Percentiles rank a stretch among this genome's conserved stretches.
Evolutionary conservation across 495 filamentous ascomycete species (phyloP).

Genomic region (Xylaria acuta): DNA sequence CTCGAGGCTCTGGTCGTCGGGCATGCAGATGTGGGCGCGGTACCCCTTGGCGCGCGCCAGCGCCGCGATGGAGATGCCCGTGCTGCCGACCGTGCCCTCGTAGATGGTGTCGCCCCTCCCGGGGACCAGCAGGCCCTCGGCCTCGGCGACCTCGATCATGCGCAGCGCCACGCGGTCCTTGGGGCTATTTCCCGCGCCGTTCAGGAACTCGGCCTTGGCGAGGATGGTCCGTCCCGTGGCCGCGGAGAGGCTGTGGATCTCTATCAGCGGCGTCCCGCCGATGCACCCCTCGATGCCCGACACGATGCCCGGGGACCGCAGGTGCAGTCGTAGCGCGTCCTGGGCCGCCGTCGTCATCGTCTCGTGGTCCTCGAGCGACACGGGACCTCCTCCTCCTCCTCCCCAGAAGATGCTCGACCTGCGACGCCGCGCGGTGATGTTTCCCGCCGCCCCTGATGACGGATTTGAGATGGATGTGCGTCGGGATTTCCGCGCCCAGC

Average conservation of each 20-base stretch:
- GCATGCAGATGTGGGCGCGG: slow-evolving; percentile 95
- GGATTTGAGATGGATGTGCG: neutral
- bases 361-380: slow-evolving; percentile 62
- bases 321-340: slow-evolving; percentile 16
- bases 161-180: slow-evolving; percentile 94
- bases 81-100: slow-evolving; percentile 95
- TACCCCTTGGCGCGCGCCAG: slow-evolving; percentile 89
- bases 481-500: slow-evolving; percentile 27
- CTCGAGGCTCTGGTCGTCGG: slow-evolving; percentile 85
- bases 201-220: slow-evolving; percentile 95
- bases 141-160: slow-evolving; percentile 86
- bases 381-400: too few species aligned
- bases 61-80: slow-evolving; percentile 90
- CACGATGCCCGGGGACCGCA: slow-evolving; percentile 39
- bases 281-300: slow-evolving; percentile 92
- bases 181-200: slow-evolving; percentile 92
- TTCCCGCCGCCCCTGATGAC: slow-evolving; percentile 7
- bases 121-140: slow-evolving; percentile 75
- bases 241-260: slow-evolving; percentile 85
- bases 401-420: slow-evolving; percentile 46
- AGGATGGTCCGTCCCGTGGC: slow-evolving; percentile 94
- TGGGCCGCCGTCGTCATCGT: too few species aligned
- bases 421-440: slow-evolving; percentile 28
- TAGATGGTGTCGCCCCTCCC: slow-evolving; percentile 91
- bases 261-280: slow-evolving; percentile 89